phyloP scores from a whole-genome alignment of 257 asterid species.

The Cruciata laevipes region DNA sequence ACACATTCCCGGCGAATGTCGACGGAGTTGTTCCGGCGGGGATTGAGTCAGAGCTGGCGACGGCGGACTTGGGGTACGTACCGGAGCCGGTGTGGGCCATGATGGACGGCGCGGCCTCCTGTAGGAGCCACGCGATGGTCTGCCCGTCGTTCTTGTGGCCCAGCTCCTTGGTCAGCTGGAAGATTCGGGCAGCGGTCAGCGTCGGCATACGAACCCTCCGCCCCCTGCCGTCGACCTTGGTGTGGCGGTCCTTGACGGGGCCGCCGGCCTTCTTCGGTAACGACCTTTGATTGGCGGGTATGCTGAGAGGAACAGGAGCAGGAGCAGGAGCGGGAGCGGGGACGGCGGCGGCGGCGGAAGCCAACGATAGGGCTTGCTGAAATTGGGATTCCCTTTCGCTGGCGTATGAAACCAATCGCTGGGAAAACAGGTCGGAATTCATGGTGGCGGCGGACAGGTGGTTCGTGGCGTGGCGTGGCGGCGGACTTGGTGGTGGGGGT shows the following conservation, averaged over 20 bases:
- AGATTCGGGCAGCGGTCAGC: conserved; percentile 67
- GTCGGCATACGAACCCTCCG: conserved; percentile 85
- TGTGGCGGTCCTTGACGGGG: conserved; percentile 58
- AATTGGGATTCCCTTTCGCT: background rate
- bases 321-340: no score
- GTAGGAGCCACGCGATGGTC: conserved; percentile 85
- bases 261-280: conserved; percentile 7
- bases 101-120: conserved; percentile 55
- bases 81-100: conserved; percentile 68
- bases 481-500: background rate
- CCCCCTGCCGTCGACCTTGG: conserved; percentile 81
- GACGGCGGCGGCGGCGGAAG: background rate
- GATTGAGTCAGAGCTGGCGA: conserved; percentile 21
- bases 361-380: background rate
- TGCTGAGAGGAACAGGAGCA: no score
- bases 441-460: background rate
- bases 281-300: no score
- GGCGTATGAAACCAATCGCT: background rate
- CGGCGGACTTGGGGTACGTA: conserved; percentile 38
- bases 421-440: background rate
- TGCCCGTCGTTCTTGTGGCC: conserved; percentile 78
- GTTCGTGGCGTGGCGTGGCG: background rate
- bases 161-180: conserved; percentile 73
- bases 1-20: conserved; percentile 5
- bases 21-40: conserved; percentile 20